phyloP scores from a whole-genome alignment of 495 filamentous ascomycete species.

The Penicillium coffeae region DNA sequence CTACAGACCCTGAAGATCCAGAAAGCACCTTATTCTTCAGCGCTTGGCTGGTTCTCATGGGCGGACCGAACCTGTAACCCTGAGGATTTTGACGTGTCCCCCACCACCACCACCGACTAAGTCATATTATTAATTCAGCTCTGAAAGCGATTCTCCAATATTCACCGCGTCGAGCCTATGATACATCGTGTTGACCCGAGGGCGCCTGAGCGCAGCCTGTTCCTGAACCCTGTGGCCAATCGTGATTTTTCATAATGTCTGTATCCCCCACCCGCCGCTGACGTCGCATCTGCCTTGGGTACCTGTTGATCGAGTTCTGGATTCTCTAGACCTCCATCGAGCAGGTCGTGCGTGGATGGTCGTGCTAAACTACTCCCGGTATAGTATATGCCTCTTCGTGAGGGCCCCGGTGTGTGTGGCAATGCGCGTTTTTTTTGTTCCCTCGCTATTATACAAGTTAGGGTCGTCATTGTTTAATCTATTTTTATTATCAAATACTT shows the following conservation, averaged over 20 bases:
- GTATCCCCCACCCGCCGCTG: constrained; percentile 16
- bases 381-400: neutral
- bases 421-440: neutral
- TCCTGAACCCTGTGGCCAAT: neutral
- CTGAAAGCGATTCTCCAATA: neutral
- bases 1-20: neutral
- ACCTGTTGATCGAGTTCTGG: constrained; percentile 25
- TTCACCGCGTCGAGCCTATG: neutral
- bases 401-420: neutral
- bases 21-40: too few relatives aligned
- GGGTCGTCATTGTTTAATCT: too few relatives aligned
- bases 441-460: neutral
- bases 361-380: neutral
- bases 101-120: neutral
- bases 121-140: neutral
- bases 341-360: neutral
- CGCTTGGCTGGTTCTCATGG: too few relatives aligned
- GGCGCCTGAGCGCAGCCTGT: too few relatives aligned
- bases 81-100: neutral
- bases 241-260: neutral
- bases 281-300: constrained; percentile 18
- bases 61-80: neutral
- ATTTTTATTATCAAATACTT: too few relatives aligned
- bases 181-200: too few relatives aligned
- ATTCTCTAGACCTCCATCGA: neutral